Base-by-base conservation (phyloP, 305 asterid species). In the Striga hermonthica region DNA sequence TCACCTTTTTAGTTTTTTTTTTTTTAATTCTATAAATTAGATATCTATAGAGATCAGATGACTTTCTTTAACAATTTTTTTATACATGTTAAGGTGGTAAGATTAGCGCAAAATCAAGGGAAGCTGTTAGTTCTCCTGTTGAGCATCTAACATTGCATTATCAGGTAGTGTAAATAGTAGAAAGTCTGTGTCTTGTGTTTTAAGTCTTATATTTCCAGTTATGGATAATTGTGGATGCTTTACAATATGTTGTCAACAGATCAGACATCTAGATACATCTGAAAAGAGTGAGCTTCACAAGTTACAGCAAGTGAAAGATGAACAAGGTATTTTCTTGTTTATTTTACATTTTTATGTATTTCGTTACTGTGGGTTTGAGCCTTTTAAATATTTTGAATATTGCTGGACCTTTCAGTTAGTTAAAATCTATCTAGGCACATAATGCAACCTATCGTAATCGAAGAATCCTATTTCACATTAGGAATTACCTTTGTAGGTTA, bases 51-150 rank as follows among this genome's bases (percentile, higher is more conserved):
- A 67, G 28, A 69, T 60, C 22, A 36, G 16, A 44, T 68, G 49
- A 22, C 66, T 56, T 31, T 9, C 36, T 67, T 73, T 44, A 13
- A 43, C 58, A n/a, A 22, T 22, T 22, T 22, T 2, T 22, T 22
- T 22, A 22, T 22, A 22, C 31, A 68, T 65, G 54, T 60, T 22
- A 76, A 94, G 98, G 99, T 94, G 71, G 99, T 94, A 71, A 80
- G 98, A 77, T 91, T 94, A 34, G 98, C 75, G 98, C 98, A 11
- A 94, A 94, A 77, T 94, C 99, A 62, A 89, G 99, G 88, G 98
- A 94, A 81, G 98, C 99, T 66, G 99, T 94, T 70, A 91, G 94
- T 79, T 94, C 99, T 34, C 99, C 99, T 36, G 96, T 95, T 47
- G 99, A 95, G 77, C 98, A 95, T 76, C 75, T 95, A 72, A 91